Conservation (phyloP, 139 green algal species). For the Nannochloris sp. region DNA sequence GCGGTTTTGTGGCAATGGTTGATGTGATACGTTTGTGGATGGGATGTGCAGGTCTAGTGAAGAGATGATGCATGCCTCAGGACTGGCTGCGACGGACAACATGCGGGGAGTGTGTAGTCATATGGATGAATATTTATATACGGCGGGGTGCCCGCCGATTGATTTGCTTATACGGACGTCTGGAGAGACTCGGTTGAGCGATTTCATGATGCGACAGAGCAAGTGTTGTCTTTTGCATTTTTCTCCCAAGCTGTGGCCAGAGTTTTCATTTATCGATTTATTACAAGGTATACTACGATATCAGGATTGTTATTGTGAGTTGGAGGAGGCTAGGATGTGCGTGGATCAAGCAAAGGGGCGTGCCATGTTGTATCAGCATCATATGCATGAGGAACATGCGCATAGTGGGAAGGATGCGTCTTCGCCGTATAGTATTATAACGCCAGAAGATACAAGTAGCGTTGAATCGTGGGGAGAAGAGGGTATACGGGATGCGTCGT, state of each 20-base stretch:
- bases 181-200: conserved; percentile 76
- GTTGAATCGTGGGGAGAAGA: background rate
- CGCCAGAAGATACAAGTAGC: conserved; percentile 6
- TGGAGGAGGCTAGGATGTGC: conserved; percentile 2
- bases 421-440: conserved; percentile 2
- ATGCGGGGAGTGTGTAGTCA: background rate
- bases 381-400: conserved; percentile 2
- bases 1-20: background rate
- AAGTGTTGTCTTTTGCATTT: conserved; percentile 64
- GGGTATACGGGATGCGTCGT: background rate
- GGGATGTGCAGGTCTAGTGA: conserved; percentile 12
- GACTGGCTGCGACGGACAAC: background rate
- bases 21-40: background rate
- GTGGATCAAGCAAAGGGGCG: background rate
- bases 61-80: conserved; percentile 19
- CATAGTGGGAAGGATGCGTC: background rate
- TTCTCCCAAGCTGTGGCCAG: conserved; percentile 71
- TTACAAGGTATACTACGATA: conserved; percentile 43
- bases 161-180: conserved; percentile 83
- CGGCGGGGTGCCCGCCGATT: conserved; percentile 46
- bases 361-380: conserved; percentile 1
- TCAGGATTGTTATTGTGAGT: conserved; percentile 23
- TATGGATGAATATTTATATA: conserved; percentile 17
- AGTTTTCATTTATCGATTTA: conserved; percentile 70
- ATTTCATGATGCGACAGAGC: conserved; percentile 84